Evolutionary conservation across 1,284 basidiomycete genomes (phyloP).

Genomic region (Acaromyces ingoldii): DNA sequence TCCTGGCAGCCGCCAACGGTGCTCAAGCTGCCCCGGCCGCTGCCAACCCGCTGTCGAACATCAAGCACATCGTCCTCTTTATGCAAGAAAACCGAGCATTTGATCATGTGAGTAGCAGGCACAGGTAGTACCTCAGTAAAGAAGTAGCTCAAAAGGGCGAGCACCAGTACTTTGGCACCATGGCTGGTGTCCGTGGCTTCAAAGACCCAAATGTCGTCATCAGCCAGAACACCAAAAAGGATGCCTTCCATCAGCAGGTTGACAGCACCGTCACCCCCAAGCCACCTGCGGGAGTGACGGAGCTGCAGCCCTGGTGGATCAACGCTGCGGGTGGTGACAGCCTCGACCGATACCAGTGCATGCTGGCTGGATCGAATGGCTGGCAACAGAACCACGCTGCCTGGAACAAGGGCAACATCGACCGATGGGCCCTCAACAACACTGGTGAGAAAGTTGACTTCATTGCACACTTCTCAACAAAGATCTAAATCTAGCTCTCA

Average conservation of each 20-base stretch:
- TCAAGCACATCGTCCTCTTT: slow-evolving; percentile 25
- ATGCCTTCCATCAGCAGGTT: slow-evolving; percentile 27
- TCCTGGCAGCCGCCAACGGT: background rate
- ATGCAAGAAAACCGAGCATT: slow-evolving; percentile 49
- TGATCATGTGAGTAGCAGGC: slow-evolving; percentile 11
- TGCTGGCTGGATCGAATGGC: slow-evolving; percentile 36
- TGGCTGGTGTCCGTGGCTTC: slow-evolving; percentile 40
- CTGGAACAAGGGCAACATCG: slow-evolving; percentile 31
- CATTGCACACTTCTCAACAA: too few species aligned
- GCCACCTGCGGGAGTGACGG: slow-evolving; percentile 16
- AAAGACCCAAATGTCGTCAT: slow-evolving; percentile 40
- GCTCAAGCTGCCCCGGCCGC: background rate
- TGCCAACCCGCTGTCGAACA: background rate
- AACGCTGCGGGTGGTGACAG: slow-evolving; percentile 36
- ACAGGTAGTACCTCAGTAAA: background rate
- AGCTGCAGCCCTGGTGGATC: slow-evolving; percentile 34
- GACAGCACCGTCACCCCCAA: background rate
- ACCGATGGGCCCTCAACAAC: slow-evolving; percentile 33
- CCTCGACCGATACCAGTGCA: slow-evolving; percentile 31
- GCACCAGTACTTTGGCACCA: slow-evolving; percentile 37
- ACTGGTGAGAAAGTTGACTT: too few species aligned
- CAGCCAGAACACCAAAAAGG: slow-evolving; percentile 25
- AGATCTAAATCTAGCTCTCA: too few species aligned
- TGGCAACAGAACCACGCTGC: slow-evolving; percentile 35
- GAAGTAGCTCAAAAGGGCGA: background rate